A percentile compares a stretch with the other conserved stretches of the same genome.
Evolutionary conservation across 208 protist species (phyloP).

Genomic region (Acanthamoeba culbertsoni): DNA sequence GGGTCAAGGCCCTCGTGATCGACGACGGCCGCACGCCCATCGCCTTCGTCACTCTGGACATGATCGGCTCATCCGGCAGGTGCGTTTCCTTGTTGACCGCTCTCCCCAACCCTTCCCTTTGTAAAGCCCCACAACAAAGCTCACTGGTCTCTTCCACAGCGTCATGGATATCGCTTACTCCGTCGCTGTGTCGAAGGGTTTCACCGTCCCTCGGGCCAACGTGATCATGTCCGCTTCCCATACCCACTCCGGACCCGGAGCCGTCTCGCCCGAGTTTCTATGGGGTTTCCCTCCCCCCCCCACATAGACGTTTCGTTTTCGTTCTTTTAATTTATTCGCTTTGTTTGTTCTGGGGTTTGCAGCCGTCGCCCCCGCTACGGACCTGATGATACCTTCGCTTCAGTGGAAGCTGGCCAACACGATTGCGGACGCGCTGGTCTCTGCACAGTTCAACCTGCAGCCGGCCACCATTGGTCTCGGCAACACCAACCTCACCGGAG

Average conservation of each 20-base stretch:
- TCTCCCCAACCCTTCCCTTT: background rate
- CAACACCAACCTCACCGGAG: background rate
- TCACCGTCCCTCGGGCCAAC: conserved; percentile 7
- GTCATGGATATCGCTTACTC: conserved; percentile 33
- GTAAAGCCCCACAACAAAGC: background rate
- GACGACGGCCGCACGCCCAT: background rate
- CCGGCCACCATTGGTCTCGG: conserved; percentile 25
- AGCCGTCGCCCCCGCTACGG: conserved; percentile 44
- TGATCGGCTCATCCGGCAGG: background rate
- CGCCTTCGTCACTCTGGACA: conserved; percentile 32
- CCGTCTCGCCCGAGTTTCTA: conserved; percentile 60
- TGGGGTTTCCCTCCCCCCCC: background rate
- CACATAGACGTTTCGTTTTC: background rate
- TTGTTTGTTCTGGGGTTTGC: background rate
- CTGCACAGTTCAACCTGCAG: background rate
- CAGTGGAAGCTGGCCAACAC: conserved; percentile 51
- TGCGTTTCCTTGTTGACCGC: background rate
- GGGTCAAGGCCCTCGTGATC: conserved; percentile 29
- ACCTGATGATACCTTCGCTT: conserved; percentile 58
- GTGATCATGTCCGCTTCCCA: conserved; percentile 44
- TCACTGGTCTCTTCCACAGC: background rate
- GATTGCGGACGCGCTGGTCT: conserved; percentile 53
- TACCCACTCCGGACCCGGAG: conserved; percentile 62
- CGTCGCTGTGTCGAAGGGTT: background rate
- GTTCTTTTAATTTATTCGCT: background rate